Percentiles rank a stretch among this genome's conserved stretches.
phyloP scores from a whole-genome alignment of 208 protist species.

The Borovskyia barvae region DNA sequence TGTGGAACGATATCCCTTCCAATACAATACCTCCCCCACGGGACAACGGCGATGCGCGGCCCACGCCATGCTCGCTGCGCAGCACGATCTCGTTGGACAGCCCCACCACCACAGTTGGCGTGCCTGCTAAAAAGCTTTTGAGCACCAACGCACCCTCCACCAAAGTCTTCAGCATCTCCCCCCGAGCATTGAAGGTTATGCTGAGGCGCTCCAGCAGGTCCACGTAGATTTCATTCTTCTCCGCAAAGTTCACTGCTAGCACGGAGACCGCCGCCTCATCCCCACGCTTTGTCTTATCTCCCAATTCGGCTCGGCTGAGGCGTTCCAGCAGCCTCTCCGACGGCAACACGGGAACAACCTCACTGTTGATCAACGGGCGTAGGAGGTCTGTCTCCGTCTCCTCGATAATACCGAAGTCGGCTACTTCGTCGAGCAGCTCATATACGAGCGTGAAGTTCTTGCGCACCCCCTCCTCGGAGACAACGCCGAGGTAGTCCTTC shows the following conservation, averaged over 20 bases:
- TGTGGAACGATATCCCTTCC: constrained; percentile 88
- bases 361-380: constrained; percentile 78
- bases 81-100: constrained; percentile 87
- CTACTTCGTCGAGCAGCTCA: constrained; percentile 92
- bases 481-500: constrained; percentile 83
- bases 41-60: constrained; percentile 4
- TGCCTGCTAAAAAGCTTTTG: constrained; percentile 90
- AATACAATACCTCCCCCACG: constrained; percentile 54
- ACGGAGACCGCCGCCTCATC: constrained; percentile 46
- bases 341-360: constrained; percentile 2
- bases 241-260: constrained; percentile 16
- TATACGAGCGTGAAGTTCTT: constrained; percentile 91
- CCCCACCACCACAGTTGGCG: constrained; percentile 74
- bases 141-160: constrained; percentile 91
- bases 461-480: constrained; percentile 84
- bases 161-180: constrained; percentile 47
- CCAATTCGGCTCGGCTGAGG: constrained; percentile 27
- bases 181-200: constrained; percentile 64
- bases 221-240: constrained; percentile 89
- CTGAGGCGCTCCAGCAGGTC: constrained; percentile 87
- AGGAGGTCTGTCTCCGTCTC: constrained; percentile 70
- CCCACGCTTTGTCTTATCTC: constrained; percentile 29
- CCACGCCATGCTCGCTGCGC: constrained; percentile 9
- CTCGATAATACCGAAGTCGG: constrained; percentile 87
- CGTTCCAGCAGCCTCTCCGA: constrained; percentile 33